Base-by-base conservation (phyloP, 2,329 filamentous ascomycete genomes). In the Fusarium tupiense region DNA sequence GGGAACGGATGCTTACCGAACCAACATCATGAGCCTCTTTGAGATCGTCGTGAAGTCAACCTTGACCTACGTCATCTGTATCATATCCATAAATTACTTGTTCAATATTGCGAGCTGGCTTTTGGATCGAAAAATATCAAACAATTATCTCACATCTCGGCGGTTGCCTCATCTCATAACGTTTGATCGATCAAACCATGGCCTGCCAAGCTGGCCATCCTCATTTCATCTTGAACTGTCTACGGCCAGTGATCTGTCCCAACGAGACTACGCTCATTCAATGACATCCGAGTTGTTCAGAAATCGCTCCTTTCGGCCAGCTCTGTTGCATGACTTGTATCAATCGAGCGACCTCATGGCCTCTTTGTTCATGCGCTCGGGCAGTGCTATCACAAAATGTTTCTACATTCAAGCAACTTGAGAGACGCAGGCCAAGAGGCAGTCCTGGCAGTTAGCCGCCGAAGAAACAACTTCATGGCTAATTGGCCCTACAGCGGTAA, bases 381-480 rank as follows among this genome's bases (percentile, higher is more conserved):
- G 69, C 56, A 67, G 52, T 66, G 58, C 61, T 70, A 76, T 78
- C 77, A 79, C 77, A 78, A 69, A 64, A 64, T 46, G 53, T 61
- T 61, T 59, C 61, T 61, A 52, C 53, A 53, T 66, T 65, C 38
- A 61, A 66, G 37, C 46, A 70, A 50, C 31, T 43, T 43, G 29
- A 52, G 38, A 66, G 61, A 73, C 67, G 71, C 69, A 67, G 64
- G 59, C 71, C 72, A 69, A 71, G 73, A 69, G 67, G 26, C 46
- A 49, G 44, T 47, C 43, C 43, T 46, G 43, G 54, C 66, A 66
- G 53, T 68, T 79, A 81, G 77, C 74, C 78, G 79, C 79, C 72
- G 67, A 67, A 47, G 67, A 72, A 71, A 67, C 61, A 69, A 61
- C 60, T 56, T 52, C 50, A 52, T 43, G 38, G 50, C 60, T 68